Evolutionary conservation across 129 eudicot species (phyloP), one percentile per base, ranked within the genome.

Genomic region (Arctium lappa): DNA sequence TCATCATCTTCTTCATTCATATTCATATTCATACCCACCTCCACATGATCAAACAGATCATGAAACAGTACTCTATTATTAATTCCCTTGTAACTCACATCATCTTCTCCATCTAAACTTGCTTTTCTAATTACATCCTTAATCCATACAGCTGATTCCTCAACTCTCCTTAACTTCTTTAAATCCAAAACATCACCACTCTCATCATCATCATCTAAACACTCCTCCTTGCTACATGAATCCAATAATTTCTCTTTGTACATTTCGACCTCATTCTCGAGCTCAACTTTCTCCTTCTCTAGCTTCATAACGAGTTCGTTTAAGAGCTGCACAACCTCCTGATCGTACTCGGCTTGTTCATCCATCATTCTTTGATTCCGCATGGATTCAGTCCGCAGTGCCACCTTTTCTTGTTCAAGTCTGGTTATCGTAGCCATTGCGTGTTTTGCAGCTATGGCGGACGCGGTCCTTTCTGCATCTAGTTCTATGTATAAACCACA

Each of bases 331-430:
- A 90, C 80, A 12, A 90, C 94, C 74, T 90, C 90, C 2, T 81
- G 90, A 69, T 88, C 94, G 34, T 88, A 88, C 72, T 88, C 91
- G 0, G 94, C 80, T 81, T 90, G 94, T 72, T 90, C 94, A 27
- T 90, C 86, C 94, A 88, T 88, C 88, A 90, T 88, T 69, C 89
- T 76, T 71, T 90, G 85, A 66, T 88, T 84, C 16, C 82, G 90
- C 46, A 81, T 53, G 7, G 86, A 88, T 78, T 90, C 94, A 87
- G 86, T 90, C 82, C 88, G 88, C 68, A 88, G 76, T 53, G 91
- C 85, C 0, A 89, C 83, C 79, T 90, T 90, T 66, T 88, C 89
- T 82, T 87, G 91, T 86, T 88, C 90, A 33, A 90, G 85, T 82
- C 80, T 73, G 6, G 90, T 90, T 77, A 90, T 90, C 86, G 86